These are phyloP conservation scores for Paxillus rubicundulus DNA, from an alignment of 768 basidiomycete genomes.

Conservation along the genomic window DNA sequence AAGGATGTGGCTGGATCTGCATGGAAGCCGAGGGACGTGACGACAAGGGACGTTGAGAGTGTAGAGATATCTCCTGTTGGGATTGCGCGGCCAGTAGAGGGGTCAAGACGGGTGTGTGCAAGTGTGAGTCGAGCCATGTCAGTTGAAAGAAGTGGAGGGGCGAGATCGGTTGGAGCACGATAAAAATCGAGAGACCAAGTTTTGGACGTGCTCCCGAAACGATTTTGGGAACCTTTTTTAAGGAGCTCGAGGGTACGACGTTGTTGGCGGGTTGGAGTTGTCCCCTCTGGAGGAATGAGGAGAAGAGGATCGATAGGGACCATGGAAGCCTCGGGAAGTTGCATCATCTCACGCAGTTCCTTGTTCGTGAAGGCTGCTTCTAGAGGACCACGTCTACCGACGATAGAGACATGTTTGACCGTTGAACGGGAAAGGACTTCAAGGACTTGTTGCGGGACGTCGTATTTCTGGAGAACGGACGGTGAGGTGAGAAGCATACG, in stretches of 20 bases:
- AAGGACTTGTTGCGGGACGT: conserved; percentile 75
- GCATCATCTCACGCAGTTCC: conserved; percentile 84
- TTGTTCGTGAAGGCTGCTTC: conserved; percentile 92
- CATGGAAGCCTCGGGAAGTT: conserved; percentile 63
- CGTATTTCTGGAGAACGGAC: conserved; percentile 60
- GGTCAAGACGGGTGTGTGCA: conserved; percentile 59
- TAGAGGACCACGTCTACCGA: conserved; percentile 83
- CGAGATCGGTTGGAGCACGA: conserved; percentile 59
- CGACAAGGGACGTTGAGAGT: conserved; percentile 68
- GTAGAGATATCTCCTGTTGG: conserved; percentile 53
- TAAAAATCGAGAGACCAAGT: conserved; percentile 85
- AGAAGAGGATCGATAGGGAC: conserved; percentile 52
- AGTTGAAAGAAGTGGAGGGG: conserved; percentile 18
- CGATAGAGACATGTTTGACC: conserved; percentile 76
- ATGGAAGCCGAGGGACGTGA: conserved; percentile 87
- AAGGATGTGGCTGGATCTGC: conserved; percentile 59
- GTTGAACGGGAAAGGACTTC: conserved; percentile 57
- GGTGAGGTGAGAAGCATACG: conserved; percentile 81
- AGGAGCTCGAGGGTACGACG: conserved; percentile 64
- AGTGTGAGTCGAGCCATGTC: conserved; percentile 46
- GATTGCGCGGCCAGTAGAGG: conserved; percentile 44
- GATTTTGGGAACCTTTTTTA: conserved; percentile 55
- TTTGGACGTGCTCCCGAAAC: conserved; percentile 50
- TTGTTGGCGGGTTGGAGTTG: conserved; percentile 58
- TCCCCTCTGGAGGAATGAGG: conserved; percentile 36